Evolutionary conservation across 2,329 filamentous ascomycete species (phyloP), one percentile per base, ranked within the genome.

Genomic region (Coniochaeta sp.): DNA sequence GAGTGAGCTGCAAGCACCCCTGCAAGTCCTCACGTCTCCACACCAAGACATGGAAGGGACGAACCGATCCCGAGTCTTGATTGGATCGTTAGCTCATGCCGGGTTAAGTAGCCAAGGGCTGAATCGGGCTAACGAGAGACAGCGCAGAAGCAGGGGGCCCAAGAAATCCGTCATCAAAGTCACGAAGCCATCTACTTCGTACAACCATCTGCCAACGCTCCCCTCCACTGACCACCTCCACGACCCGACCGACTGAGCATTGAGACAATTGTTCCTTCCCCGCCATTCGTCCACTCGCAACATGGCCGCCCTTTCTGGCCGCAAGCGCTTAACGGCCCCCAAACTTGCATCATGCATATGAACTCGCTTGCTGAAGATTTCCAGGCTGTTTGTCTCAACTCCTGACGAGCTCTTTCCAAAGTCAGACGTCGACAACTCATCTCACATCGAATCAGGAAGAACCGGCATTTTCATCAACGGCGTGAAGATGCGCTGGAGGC

Each of bases 301-400:
- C 33, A 31, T 31, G 45, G 45, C 45, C 45, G 24, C 45, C 5
- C 4, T 31, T 48, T 48, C 45, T 48, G 45, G 45, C 45, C 45
- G 45, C n/a, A n/a, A n/a, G n/a, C 45, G 45, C 45, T 48, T 48
- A 31, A 28, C 45, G 45, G 45, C 45, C 45, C 45, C 45, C 45
- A 48, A 48, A 20, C 3, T 24, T 24, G 38, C 38, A 42, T 42
- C 18, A n/a, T 18, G 26, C 26, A 22, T 22, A 42, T 16, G 38
- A 22, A 42, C 12, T 30, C 27, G 27, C 27, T 30, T 30, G 27
- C 12, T n/a, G n/a, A n/a, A n/a, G n/a, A n/a, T n/a, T n/a, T n/a
- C 12, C 27, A 22, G 20, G 12, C 6, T 26, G 8, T 7, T 3
- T 14, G 5, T 42, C 12, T 30, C 27, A 30, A 30, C 27, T 42